Conservation (phyloP, 495 filamentous ascomycete species). For the Entonaema liquescens region DNA sequence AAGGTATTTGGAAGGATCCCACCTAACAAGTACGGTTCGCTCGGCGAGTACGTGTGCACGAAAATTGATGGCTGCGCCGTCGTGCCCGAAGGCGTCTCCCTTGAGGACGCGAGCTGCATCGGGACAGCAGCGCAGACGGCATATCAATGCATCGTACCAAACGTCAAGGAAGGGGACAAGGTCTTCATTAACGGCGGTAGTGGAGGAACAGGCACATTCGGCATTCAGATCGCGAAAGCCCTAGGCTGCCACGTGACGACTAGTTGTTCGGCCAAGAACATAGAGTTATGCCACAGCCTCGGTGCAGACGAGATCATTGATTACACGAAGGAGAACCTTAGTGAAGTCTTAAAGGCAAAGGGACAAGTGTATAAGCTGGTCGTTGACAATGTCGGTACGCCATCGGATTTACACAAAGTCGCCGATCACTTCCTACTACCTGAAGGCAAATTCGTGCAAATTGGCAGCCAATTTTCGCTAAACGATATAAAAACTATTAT, state of each 20-base stretch:
- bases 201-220: constrained; percentile 68
- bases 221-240: constrained; percentile 72
- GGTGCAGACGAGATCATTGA: constrained; percentile 77
- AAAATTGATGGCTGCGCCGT: constrained; percentile 45
- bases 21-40: constrained; percentile 58
- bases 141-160: constrained; percentile 65
- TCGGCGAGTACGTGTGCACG: constrained; percentile 61
- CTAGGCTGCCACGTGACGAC: constrained; percentile 69
- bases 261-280: constrained; percentile 67
- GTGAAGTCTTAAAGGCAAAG: constrained; percentile 55
- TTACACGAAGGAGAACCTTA: constrained; percentile 66
- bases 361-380: constrained; percentile 64
- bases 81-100: constrained; percentile 61
- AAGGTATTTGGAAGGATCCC: constrained; percentile 63
- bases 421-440: constrained; percentile 64
- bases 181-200: constrained; percentile 76
- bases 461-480: constrained; percentile 52
- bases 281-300: constrained; percentile 62
- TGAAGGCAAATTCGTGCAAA: constrained; percentile 64
- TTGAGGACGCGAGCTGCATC: constrained; percentile 61
- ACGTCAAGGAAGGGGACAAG: constrained; percentile 62
- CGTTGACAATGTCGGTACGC: constrained; percentile 69
- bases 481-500: constrained; percentile 31
- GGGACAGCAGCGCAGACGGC: constrained; percentile 67
- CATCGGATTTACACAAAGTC: constrained; percentile 60